A percentile compares a stretch with the other conserved stretches of the same genome.
phyloP scores from a whole-genome alignment of 78 protist species.

The Polysphondylium violaceum region DNA sequence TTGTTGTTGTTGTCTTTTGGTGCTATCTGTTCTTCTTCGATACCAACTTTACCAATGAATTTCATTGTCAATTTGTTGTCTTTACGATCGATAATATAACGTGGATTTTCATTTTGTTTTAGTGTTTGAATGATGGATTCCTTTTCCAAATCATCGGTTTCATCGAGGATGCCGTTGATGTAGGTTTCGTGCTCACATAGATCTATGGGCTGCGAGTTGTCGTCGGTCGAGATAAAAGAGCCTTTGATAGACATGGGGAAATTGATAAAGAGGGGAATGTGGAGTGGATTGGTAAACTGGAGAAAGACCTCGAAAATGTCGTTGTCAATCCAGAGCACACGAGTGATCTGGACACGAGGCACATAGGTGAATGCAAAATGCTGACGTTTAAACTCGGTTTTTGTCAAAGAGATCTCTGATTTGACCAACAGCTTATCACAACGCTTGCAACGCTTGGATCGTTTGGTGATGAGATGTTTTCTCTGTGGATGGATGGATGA shows the following conservation, averaged over 20 bases:
- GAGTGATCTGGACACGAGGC: constrained; percentile 6
- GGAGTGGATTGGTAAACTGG: constrained; percentile 39
- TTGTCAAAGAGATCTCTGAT: constrained; percentile 25
- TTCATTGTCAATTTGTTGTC: constrained; percentile 35
- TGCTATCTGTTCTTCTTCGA: background rate
- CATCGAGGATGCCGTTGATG: constrained; percentile 34
- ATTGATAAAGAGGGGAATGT: constrained; percentile 5
- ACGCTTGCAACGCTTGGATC: constrained; percentile 60
- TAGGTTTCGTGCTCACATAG: constrained; percentile 11
- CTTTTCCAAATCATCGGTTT: constrained; percentile 35
- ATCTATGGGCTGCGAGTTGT: constrained; percentile 25
- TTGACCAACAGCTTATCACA: constrained; percentile 51
- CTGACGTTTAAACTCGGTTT: constrained; percentile 59
- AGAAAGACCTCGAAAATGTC: constrained; percentile 22
- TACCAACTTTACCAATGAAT: constrained; percentile 47
- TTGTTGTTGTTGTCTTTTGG: background rate
- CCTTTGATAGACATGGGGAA: constrained; percentile 12
- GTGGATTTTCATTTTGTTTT: background rate
- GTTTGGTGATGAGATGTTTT: constrained; percentile 8
- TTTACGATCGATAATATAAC: constrained; percentile 32
- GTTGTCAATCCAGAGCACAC: constrained; percentile 11
- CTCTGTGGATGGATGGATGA: no score
- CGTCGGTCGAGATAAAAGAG: constrained; percentile 33
- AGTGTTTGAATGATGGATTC: constrained; percentile 13
- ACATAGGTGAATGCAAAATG: constrained; percentile 58